Evolutionary conservation across 805 yeast species (phyloP), one percentile per base, ranked within the genome.

Genomic region (Wickerhamomyces kurtzmanii): DNA sequence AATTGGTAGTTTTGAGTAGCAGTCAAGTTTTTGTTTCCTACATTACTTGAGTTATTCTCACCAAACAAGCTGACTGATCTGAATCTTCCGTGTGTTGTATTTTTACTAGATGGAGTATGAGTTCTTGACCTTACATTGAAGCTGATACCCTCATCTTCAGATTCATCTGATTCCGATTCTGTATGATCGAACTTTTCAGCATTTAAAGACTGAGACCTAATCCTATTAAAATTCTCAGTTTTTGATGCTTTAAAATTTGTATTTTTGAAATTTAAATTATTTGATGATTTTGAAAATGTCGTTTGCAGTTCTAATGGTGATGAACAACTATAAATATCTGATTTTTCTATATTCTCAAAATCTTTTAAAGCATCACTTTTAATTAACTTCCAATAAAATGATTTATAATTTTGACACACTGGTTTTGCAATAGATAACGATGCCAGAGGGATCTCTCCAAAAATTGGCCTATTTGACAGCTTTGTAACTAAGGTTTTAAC

Each of bases 361-460:
- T 33, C 36, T 5, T 42, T 26, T 17, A 40, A 49, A 20, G 45
- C 35, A 33, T 47, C 51, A 13, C 51, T 47, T 25, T 44, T 42
- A 7, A 37, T 11, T 9, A 47, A 22, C 27, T 39, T 36, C 51
- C 50, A 47, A 12, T 16, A 25, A 19, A 30, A 38, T 15, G 30
- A 32, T 16, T 22, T 33, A 3, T 23, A 11, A 10, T 25, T 28
- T 3, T 23, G 15, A 10, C 27, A 12, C 4, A 35, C 15, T 4
- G 49, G 49, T 29, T 43, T 39, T 4, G 33, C 37, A 7, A 47
- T 34, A 3, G 51, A 34, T n/a, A 41, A 35, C 4, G 52, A 47
- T n/a, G 46, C 45, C 21, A 60, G 31, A 5, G 69, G 68, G 8
- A 62, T 50, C 32, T 63, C 68, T 29, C 45, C 51, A 39, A 51